Evolutionary conservation across 345 rosid genomes (phyloP), one percentile per base, ranked within the genome.

Genomic region (Cochlearia excelsa): DNA sequence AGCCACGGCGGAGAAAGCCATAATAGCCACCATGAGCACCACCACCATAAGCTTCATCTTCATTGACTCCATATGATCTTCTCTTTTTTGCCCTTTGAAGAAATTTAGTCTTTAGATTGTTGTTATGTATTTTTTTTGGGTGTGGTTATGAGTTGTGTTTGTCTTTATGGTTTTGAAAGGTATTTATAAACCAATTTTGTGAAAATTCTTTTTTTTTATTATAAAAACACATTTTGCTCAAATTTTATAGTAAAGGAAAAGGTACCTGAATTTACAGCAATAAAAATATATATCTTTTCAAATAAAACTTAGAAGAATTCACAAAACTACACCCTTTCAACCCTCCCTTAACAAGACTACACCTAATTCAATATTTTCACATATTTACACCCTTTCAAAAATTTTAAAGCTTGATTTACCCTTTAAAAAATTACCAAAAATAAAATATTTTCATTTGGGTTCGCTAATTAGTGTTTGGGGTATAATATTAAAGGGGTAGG

Each of bases 1-100:
- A 9, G 76, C 76, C 0, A 72, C 59, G 23, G 63, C 44, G 16
- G 76, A 72, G 71, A 72, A 55, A 27, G 76, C 76, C 68, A 72
- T 47, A 23, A 61, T 56, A 40, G 67, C 72, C 9, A 72, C 68
- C 35, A 33, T 33, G 23, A 16, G 23, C 35, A 33, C 3, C 35
- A 33, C 35, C 59, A 66, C 64, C 55, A 57, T 63, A 0, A 72
- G 52, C 53, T 59, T 72, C 71, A 72, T 61, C 68, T 60, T 72
- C 76, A 66, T 59, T 48, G 72, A 61, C 54, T 60, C 72, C 76
- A 66, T 16, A 16, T 72, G 35, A 33, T 33, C 5, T 3, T 59
- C 57, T 48, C 9, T 7, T 54, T 46, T 34, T 43, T 30, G 16
- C 3, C 7, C 35, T 59, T 59, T 0, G 33, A 59, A 59, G 54